A percentile compares a stretch with the other conserved stretches of the same genome.
These are phyloP conservation scores for Neonectria punicea DNA, from an alignment of 2,329 filamentous ascomycete genomes.

Conservation along the genomic window DNA sequence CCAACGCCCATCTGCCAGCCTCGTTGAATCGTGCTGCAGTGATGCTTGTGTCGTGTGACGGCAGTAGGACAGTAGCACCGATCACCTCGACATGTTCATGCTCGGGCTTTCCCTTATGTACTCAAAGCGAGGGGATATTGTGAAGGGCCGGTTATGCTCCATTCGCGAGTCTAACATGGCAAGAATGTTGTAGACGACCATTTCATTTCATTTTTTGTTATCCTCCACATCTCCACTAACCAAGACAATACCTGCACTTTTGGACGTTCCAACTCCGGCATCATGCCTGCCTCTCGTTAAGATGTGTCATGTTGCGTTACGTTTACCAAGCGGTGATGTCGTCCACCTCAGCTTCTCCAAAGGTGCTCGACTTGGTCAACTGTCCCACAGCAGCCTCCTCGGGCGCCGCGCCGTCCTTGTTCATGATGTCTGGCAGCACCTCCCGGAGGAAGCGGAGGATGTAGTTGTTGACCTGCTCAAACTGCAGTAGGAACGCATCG, in stretches of 20 bases:
- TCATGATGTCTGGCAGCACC: conserved; percentile 90
- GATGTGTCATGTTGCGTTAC: neutral
- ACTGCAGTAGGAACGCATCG: conserved; percentile 95
- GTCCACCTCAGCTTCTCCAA: conserved; percentile 94
- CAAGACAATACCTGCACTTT: neutral
- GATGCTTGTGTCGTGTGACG: neutral
- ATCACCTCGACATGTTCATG: neutral
- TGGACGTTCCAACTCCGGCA: neutral
- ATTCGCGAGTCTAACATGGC: neutral
- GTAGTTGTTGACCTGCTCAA: conserved; percentile 94
- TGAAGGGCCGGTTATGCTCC: neutral
- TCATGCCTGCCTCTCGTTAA: neutral
- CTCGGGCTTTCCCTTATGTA: neutral
- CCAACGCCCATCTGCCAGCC: neutral
- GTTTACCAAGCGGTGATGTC: conserved; percentile 93
- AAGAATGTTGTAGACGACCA: neutral
- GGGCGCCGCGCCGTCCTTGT: conserved; percentile 61
- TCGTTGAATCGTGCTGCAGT: neutral
- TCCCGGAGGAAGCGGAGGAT: conserved; percentile 86
- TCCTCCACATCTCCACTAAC: neutral
- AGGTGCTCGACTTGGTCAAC: conserved; percentile 87
- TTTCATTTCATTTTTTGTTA: neutral
- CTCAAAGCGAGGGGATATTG: neutral
- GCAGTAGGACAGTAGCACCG: neutral
- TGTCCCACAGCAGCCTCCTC: conserved; percentile 66